phyloP scores from a whole-genome alignment of 495 filamentous ascomycete genomes.

The Podospora didyma region DNA sequence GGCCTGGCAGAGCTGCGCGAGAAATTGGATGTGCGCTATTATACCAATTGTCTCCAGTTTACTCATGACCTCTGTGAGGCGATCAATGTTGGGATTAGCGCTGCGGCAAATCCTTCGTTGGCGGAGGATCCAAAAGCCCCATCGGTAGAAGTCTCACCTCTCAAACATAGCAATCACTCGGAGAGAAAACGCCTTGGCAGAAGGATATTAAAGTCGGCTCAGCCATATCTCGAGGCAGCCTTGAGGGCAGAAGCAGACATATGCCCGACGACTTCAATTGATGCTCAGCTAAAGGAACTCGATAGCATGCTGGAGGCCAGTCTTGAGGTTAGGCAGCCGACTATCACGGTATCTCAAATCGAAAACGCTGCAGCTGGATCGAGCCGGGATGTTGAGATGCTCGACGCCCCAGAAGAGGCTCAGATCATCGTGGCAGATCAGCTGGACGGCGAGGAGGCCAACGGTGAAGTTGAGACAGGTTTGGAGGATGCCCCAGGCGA shows the following conservation, averaged over 20 bases:
- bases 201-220: constrained; percentile 75
- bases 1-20: constrained; percentile 60
- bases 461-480: constrained; percentile 16
- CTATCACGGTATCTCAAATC: constrained; percentile 21
- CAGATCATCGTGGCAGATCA: constrained; percentile 40
- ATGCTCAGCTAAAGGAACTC: constrained; percentile 67
- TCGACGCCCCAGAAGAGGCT: constrained; percentile 37
- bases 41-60: constrained; percentile 71
- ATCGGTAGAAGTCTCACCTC: constrained; percentile 20
- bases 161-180: constrained; percentile 31
- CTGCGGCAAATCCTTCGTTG: constrained; percentile 19
- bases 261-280: constrained; percentile 60
- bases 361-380: constrained; percentile 23
- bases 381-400: constrained; percentile 42
- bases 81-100: constrained; percentile 64
- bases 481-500: constrained; percentile 6
- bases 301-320: constrained; percentile 65
- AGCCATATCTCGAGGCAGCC: constrained; percentile 72
- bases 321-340: constrained; percentile 37
- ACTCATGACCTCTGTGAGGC: constrained; percentile 66
- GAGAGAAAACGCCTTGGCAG: constrained; percentile 67
- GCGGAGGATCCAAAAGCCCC: constrained; percentile 25
- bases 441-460: constrained; percentile 20
- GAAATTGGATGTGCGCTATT: constrained; percentile 65
- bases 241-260: constrained; percentile 76